phyloP scores from a whole-genome alignment of 257 asterid species.

The Solanum appendiculatum region DNA sequence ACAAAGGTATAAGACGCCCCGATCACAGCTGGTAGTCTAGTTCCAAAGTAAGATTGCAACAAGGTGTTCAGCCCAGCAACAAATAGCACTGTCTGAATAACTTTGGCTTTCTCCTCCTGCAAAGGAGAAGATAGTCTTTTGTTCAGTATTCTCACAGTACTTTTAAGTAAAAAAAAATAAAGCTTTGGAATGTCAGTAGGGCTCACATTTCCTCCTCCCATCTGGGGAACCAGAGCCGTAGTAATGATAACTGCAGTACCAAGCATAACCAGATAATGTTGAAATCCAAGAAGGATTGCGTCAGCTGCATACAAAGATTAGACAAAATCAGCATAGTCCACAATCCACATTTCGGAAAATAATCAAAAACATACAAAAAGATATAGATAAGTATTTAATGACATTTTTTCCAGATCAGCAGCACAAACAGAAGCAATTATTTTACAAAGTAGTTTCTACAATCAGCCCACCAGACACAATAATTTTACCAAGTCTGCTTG shows the following conservation, averaged over 20 bases:
- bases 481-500: neutral
- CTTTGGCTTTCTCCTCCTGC: slow-evolving; percentile 84
- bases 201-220: slow-evolving; percentile 93
- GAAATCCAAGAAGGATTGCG: slow-evolving; percentile 87
- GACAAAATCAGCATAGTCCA: neutral
- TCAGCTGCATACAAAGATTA: slow-evolving; percentile 45
- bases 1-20: slow-evolving; percentile 91
- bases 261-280: slow-evolving; percentile 79
- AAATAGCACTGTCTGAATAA: slow-evolving; percentile 71
- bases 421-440: neutral
- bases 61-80: slow-evolving; percentile 81
- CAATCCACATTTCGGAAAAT: neutral
- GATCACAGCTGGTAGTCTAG: slow-evolving; percentile 77
- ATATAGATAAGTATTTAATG: neutral
- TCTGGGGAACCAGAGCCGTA: slow-evolving; percentile 78
- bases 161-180: neutral
- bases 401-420: neutral
- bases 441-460: neutral
- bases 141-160: neutral
- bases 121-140: neutral
- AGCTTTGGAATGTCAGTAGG: neutral
- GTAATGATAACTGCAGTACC: slow-evolving; percentile 78
- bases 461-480: neutral
- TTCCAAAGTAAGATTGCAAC: slow-evolving; percentile 65
- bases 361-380: neutral